Evolutionary conservation across 129 eudicot species (phyloP), one percentile per base, ranked within the genome.

Genomic region (Tagetes patula): DNA sequence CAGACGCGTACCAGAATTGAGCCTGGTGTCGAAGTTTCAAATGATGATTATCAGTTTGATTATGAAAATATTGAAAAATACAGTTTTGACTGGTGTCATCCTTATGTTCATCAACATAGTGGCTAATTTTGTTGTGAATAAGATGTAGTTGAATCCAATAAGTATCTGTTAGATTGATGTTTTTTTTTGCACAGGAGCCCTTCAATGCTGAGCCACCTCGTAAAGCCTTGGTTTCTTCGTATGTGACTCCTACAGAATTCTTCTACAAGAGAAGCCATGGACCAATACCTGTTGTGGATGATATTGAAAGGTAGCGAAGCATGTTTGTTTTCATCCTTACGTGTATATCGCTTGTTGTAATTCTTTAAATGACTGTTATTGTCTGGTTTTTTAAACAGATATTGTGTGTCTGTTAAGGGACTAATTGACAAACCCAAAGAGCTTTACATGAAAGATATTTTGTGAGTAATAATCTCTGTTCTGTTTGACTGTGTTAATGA

Each of bases 251-350:
- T 62, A 90, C 89, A 11, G 98, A 89, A 42, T 87, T 83, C 70
- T 92, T 89, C 82, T 92, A 92, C 77, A 92, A 92, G 83, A 89
- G 98, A 83, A 92, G 85, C 75, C 98, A 91, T 82, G 96, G 96
- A 55, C 96, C 95, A 1, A 87, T 90, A 42, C 96, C 94, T 65
- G 70, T 91, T 8, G 91, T 89, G 48, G 96, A 92, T 38, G 96
- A 89, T 77, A 67, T 92, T 13, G 87, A 89, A 54, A 89, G 93
- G 98, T 92, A 49, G 66, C 11, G 47, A 66, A 67, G 42, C 72
- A 61, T 48, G 65, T 48, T 41, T 31, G 7, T 27, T 59, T 68
- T 36, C 8, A 2, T 49, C 73, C 43, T 65, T 6, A 36, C 38
- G 32, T 70, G 43, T 58, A 47, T 53, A 52, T 56, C 13, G 45